phyloP scores from a whole-genome alignment of 2,329 filamentous ascomycete species.

The Colletotrichum ledebouriae region DNA sequence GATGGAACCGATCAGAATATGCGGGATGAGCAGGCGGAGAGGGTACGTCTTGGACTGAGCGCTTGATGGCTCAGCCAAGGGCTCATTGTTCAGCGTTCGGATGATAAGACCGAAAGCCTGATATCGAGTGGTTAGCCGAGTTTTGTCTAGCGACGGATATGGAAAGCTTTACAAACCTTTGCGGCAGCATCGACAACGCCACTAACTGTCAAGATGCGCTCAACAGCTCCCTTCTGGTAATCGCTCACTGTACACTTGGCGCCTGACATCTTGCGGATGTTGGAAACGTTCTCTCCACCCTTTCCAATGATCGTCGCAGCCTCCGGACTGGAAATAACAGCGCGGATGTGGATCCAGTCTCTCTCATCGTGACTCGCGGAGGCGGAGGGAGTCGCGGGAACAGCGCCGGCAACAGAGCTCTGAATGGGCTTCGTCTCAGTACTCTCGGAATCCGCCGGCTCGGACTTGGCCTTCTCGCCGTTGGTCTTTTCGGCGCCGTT shows the following conservation, averaged over 20 bases:
- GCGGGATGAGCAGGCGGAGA: slow-evolving; percentile 92
- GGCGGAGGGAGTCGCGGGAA: slow-evolving; percentile 56
- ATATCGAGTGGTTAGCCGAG: slow-evolving; percentile 13
- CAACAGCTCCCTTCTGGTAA: slow-evolving; percentile 95
- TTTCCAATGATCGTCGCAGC: slow-evolving; percentile 99
- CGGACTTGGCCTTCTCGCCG: slow-evolving; percentile 66
- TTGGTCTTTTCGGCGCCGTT: slow-evolving; percentile 65
- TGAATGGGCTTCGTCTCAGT: slow-evolving; percentile 59
- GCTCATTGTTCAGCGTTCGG: slow-evolving; percentile 97
- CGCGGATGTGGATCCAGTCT: slow-evolving; percentile 95
- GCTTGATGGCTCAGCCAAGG: slow-evolving; percentile 87
- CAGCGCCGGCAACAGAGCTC: slow-evolving; percentile 52
- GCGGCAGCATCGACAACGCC: slow-evolving; percentile 96
- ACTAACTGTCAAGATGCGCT: slow-evolving; percentile 97
- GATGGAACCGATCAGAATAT: slow-evolving; percentile 97
- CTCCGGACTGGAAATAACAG: slow-evolving; percentile 97
- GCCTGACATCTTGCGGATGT: slow-evolving; percentile 93
- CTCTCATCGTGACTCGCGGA: slow-evolving; percentile 84
- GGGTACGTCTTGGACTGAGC: slow-evolving; percentile 98
- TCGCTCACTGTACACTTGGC: slow-evolving; percentile 99
- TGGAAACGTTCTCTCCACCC: slow-evolving; percentile 97
- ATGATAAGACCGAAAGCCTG: slow-evolving; percentile 98
- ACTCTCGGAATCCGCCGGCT: slow-evolving; percentile 74
- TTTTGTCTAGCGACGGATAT: background rate
- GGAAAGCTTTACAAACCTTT: slow-evolving; percentile 72